Conservation (phyloP, 495 filamentous ascomycete genomes). For the Xylaria palmicola region DNA sequence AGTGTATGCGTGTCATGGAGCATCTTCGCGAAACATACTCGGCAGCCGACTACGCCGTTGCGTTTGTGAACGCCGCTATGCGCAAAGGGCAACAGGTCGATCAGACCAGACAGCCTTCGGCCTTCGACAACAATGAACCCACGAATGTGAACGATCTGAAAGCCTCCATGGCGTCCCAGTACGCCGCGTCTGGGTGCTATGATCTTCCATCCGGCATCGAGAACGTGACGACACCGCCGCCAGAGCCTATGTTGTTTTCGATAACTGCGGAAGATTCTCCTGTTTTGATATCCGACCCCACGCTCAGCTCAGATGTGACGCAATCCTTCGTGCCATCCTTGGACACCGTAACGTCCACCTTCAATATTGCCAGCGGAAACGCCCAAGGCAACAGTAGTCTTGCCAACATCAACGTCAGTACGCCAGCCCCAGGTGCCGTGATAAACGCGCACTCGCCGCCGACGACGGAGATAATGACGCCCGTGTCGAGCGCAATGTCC, state of each 20-base stretch:
- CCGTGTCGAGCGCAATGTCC: constrained; percentile 29
- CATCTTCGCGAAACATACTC: constrained; percentile 80
- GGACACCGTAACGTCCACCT: constrained; percentile 9
- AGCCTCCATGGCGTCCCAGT: constrained; percentile 21
- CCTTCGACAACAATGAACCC: constrained; percentile 15
- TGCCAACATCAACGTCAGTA: constrained; percentile 3
- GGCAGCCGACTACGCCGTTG: constrained; percentile 80
- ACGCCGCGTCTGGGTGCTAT: constrained; percentile 10
- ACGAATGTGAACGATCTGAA: constrained; percentile 23
- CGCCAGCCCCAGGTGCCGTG: constrained; percentile 5
- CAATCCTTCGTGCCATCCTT: constrained; percentile 8
- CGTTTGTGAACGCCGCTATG: constrained; percentile 81
- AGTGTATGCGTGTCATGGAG: constrained; percentile 83
- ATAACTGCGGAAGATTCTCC: constrained; percentile 25
- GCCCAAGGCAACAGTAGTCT: constrained; percentile 4
- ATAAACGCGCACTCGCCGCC: constrained; percentile 31
- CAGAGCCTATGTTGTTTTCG: constrained; percentile 38
- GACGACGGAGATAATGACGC: constrained; percentile 34
- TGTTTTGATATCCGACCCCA: constrained; percentile 18
- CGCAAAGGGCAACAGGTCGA: constrained; percentile 62
- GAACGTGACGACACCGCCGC: constrained; percentile 42
- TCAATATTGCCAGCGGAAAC: constrained; percentile 24
- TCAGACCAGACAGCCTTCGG: background rate
- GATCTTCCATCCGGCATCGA: constrained; percentile 14
- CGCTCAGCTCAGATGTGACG: background rate